phyloP scores from a whole-genome alignment of 345 rosid genomes.

The Toxicodendron radicans region DNA sequence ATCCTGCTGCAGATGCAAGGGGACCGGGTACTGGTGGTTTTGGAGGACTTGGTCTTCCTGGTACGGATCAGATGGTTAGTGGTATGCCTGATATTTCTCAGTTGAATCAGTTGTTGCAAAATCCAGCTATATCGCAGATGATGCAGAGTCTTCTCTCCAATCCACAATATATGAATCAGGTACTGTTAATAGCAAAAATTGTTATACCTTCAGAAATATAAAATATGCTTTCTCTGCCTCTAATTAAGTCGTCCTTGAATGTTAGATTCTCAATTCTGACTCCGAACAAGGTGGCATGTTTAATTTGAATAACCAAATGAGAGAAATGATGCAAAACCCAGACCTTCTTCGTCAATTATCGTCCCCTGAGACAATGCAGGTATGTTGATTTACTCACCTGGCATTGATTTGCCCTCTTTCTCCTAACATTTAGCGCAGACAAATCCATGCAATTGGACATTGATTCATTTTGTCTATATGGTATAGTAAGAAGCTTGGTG shows the following conservation, averaged over 20 bases:
- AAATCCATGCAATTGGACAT: too few relatives aligned
- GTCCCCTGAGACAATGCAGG: conserved; percentile 73
- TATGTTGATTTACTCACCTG: conserved; percentile 12
- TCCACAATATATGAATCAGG: conserved; percentile 74
- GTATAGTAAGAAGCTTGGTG: too few relatives aligned
- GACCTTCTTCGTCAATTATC: conserved; percentile 66
- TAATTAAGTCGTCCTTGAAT: too few relatives aligned
- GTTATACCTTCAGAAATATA: neutral
- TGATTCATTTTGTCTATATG: too few relatives aligned
- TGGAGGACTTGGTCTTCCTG: conserved; percentile 59
- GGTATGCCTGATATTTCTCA: conserved; percentile 42
- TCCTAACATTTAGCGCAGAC: too few relatives aligned
- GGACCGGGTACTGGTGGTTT: conserved; percentile 52
- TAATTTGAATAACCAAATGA: conserved; percentile 61
- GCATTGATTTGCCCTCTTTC: neutral
- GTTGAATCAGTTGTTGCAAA: conserved; percentile 58
- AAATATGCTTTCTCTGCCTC: too few relatives aligned
- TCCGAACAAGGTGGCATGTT: conserved; percentile 56
- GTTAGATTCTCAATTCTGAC: conserved; percentile 51
- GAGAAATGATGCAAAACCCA: conserved; percentile 72
- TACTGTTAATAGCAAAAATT: conserved; percentile 21
- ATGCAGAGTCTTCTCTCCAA: conserved; percentile 64
- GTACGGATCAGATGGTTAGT: conserved; percentile 46
- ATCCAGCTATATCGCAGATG: conserved; percentile 67
- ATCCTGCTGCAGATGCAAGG: conserved; percentile 46